These are phyloP conservation scores for Fusarium longipes DNA, from an alignment of 2,329 filamentous ascomycete species.

Conservation along the genomic window DNA sequence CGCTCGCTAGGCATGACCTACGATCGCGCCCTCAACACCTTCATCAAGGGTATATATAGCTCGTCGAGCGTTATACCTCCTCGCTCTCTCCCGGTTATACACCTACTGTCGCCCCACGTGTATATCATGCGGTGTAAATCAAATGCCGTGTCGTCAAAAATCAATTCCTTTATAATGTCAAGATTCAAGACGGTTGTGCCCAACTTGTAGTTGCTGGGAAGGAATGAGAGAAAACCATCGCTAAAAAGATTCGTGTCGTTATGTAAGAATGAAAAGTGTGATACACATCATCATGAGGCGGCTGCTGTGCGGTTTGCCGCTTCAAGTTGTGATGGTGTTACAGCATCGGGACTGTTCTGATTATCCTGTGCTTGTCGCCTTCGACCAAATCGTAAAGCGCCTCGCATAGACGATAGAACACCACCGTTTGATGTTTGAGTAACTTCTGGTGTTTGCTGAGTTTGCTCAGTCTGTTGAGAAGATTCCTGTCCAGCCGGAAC, in stretches of 20 bases:
- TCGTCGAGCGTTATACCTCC: conserved; percentile 31
- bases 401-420: conserved; percentile 50
- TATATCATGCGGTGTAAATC: conserved; percentile 38
- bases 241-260: conserved; percentile 42
- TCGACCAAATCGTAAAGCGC: conserved; percentile 49
- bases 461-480: conserved; percentile 20
- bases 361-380: conserved; percentile 38
- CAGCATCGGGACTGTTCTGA: conserved; percentile 32
- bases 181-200: conserved; percentile 46
- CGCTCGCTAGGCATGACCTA: conserved; percentile 10
- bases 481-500: conserved; percentile 17
- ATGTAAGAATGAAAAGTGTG: conserved; percentile 28
- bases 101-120: conserved; percentile 25
- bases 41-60: conserved; percentile 41
- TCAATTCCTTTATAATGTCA: conserved; percentile 41
- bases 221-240: conserved; percentile 50
- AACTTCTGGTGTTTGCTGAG: conserved; percentile 21
- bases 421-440: conserved; percentile 36
- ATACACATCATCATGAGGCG: conserved; percentile 29
- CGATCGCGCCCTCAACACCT: conserved; percentile 8
- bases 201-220: conserved; percentile 25
- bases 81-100: conserved; percentile 19
- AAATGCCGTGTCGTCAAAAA: conserved; percentile 47
- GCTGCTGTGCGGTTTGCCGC: conserved; percentile 52
- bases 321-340: conserved; percentile 62